Conservation (phyloP, 2,329 filamentous ascomycete species). For the Fusarium phyllophilum region DNA sequence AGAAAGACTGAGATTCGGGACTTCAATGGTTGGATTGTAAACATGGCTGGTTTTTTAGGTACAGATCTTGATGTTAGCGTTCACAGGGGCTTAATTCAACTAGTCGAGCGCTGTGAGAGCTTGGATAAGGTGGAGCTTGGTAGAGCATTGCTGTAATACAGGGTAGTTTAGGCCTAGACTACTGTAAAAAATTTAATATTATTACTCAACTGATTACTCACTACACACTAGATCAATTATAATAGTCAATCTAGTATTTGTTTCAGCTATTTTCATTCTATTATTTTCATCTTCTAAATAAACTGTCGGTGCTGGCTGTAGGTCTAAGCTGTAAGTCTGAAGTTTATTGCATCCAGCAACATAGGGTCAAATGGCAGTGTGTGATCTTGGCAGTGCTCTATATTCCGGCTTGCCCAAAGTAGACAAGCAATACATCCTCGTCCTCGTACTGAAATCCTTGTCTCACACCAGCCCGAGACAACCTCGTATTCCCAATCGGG, state of each 20-base stretch:
- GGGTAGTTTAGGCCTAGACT: too few species aligned
- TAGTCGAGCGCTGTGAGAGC: neutral
- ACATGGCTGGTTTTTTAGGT: constrained; percentile 1
- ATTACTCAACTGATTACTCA: too few species aligned
- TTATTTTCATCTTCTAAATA: rapidly evolving
- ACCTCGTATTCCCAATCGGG: neutral
- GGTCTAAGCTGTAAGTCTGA: rapidly evolving
- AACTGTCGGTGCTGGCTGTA: rapidly evolving
- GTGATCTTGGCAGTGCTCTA: rapidly evolving
- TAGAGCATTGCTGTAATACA: neutral
- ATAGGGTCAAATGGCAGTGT: rapidly evolving
- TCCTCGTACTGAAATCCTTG: rapidly evolving
- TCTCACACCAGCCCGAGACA: neutral
- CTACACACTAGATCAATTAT: too few species aligned
- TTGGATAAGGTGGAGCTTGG: neutral
- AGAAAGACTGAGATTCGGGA: neutral
- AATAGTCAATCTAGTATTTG: too few species aligned
- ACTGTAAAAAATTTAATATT: rapidly evolving
- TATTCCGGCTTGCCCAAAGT: neutral
- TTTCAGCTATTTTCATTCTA: too few species aligned
- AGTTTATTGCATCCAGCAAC: rapidly evolving
- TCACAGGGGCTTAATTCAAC: neutral
- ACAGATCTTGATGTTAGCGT: neutral
- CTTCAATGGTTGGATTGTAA: constrained; percentile 6
- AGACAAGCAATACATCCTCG: rapidly evolving